Evolutionary conservation across 225 moss, liverwort and hornwort species (phyloP).

Genomic region (Takakia lepidozioides): DNA sequence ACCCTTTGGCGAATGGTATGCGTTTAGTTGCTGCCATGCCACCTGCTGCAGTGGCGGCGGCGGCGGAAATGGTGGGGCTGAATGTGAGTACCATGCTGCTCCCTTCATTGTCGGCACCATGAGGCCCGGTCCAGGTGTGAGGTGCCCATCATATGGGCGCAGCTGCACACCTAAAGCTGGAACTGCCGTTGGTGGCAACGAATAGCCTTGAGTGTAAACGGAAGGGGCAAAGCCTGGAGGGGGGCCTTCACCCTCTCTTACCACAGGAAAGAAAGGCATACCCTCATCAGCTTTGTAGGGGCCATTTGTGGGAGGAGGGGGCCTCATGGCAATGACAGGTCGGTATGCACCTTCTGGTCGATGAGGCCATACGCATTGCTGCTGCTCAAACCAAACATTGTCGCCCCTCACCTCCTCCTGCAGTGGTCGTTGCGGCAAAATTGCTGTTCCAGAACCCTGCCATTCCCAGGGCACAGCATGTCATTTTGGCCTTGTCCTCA

Average conservation of each 20-base stretch:
- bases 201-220: slow-evolving; percentile 19
- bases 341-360: slow-evolving; percentile 5
- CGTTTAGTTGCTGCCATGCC: slow-evolving; percentile 25
- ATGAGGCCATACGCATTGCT: neutral
- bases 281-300: slow-evolving; percentile 13
- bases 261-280: slow-evolving; percentile 16
- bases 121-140: slow-evolving; percentile 16
- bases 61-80: slow-evolving; percentile 9
- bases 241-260: slow-evolving; percentile 24
- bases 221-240: slow-evolving; percentile 10
- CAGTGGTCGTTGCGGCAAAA: slow-evolving; percentile 17
- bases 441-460: slow-evolving; percentile 11
- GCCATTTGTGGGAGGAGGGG: slow-evolving; percentile 5
- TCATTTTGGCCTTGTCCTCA: no score
- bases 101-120: slow-evolving; percentile 22
- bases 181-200: slow-evolving; percentile 17
- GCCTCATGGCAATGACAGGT: slow-evolving; percentile 8
- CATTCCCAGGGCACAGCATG: no score
- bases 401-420: neutral
- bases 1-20: slow-evolving; percentile 24
- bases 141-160: slow-evolving; percentile 21
- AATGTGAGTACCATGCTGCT: slow-evolving; percentile 15
- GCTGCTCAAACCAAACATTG: neutral
- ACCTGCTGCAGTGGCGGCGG: slow-evolving; percentile 6
- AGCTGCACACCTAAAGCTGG: slow-evolving; percentile 24